Base-by-base conservation (phyloP, 2,329 filamentous ascomycete genomes). In the Epichloe sibirici region DNA sequence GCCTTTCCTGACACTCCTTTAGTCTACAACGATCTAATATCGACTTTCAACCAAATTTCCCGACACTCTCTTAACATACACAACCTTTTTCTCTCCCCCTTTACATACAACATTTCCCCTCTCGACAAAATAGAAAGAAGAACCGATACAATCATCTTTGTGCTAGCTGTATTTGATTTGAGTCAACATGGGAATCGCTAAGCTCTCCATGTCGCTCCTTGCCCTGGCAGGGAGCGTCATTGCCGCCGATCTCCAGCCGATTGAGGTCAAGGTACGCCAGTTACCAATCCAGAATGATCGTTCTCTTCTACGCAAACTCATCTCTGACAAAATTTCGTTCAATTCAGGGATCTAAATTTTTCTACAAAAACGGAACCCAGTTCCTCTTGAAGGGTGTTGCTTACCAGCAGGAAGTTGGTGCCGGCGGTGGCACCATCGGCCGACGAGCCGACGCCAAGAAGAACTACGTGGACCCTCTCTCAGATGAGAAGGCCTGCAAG, bases 331-430 rank as follows among this genome's bases (percentile, higher is more conserved):
- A 12, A 12, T 8, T 8, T 39, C 8, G 13, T 23, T 45, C 40
- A 5, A 51, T 63, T 52, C 63, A 85, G 79, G 84, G 88, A 61
- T 80, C 80, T 66, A 90, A 93, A 71, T 91, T 96, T 78, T 96
- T 94, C 78, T 90, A 86, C 76, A 78, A 87, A 69, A 86, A 84
- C 62, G 76, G 76, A 57, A 78, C 76, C 17, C 74, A 79, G 63
- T 79, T 79, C 72, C 94, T 83, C 77, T 88, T 97, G 70, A 88
- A 86, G 70, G 93, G 93, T 73, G 77, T 98, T 61, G 93, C 93
- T 60, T 98, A 98, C 74, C 93, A 98, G 76, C 82, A 90, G 74
- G 87, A 91, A 62, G 75, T 75, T 58, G 75, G 74, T 58, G 74
- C 78, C 50, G 77, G 76, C 50, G 78, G 81, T 56, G 64, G 64